Conservation (phyloP, 2,329 filamentous ascomycete genomes). For the Colletotrichum viniferum region DNA sequence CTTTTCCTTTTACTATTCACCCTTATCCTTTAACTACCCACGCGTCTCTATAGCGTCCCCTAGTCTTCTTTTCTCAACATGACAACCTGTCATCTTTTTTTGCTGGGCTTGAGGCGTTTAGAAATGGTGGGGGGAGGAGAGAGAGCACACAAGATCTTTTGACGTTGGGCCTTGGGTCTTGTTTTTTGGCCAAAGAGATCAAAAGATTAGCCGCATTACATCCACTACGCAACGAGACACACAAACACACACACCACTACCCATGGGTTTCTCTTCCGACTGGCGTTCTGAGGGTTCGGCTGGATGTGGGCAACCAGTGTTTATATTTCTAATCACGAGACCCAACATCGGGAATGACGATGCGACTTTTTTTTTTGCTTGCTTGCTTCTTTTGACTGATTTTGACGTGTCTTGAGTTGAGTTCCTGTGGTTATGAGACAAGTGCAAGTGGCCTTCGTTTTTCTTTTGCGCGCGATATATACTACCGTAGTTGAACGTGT, state of each 20-base stretch:
- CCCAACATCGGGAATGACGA: background rate
- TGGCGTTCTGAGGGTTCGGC: background rate
- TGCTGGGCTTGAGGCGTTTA: background rate
- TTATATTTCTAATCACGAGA: background rate
- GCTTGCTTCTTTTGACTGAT: background rate
- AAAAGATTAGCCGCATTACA: background rate
- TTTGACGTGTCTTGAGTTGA: background rate
- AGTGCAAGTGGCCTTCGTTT: background rate
- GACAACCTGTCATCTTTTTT: background rate
- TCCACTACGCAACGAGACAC: background rate
- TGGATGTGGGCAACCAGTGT: background rate
- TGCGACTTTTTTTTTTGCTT: background rate
- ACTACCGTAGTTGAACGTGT: background rate
- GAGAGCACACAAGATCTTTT: background rate
- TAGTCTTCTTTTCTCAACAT: background rate
- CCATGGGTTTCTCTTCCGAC: background rate
- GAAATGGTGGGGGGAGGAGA: background rate
- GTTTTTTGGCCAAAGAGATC: background rate
- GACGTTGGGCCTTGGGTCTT: background rate
- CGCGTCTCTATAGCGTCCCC: background rate
- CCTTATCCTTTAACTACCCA: conserved; percentile 6
- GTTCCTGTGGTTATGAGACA: background rate
- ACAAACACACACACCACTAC: background rate
- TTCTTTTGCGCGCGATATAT: background rate
- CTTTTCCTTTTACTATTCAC: background rate